Evolutionary conservation across 139 green algal genomes (phyloP), one percentile per base, ranked within the genome.

Genomic region (Closterium sp.): DNA sequence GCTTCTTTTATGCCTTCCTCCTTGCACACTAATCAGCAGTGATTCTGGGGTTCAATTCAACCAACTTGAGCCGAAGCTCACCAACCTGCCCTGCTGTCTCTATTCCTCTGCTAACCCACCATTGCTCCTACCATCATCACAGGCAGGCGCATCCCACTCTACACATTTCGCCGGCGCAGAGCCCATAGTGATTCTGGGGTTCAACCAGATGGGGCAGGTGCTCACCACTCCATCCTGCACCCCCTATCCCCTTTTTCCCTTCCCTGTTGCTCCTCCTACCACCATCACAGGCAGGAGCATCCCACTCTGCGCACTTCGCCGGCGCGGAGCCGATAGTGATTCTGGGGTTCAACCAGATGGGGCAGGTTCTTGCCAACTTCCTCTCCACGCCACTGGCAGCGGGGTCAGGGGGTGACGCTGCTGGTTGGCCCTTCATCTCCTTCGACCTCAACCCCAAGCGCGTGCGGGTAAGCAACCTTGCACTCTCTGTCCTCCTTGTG

Each of bases 321-420:
- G 89, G 38, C 30, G 89, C 94, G 38, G 94, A 97, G 31, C 96
- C 97, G 2, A 94, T 98, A 5, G 94, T 98, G 73, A 97, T 98
- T 38, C 95, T 96, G 88, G 97, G 97, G 38, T 98, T 98, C 96
- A 96, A 96, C 24, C 97, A 96, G 86, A 93, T 98, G 86, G 97
- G 95, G 22, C 97, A 98, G 94, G 91, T 79, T 13, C 62, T 79
- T 0, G 62, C 62, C 62, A 79, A 98, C 95, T 97, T 99, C 95
- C 93, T 99, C 92, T 95, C 96, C 27, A 95, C 89, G 31, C 97
- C 97, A 6, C 70, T 98, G 28, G 85, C 92, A 24, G 62, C 62
- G 2, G 62, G 62, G 19, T 79, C 62, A 27, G 86, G 86, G 89
- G 29, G 31, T 0, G 86, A 95, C 73, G 93, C 89, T 88, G 17